These are phyloP conservation scores for Xylaria sp. DNA, from an alignment of 2,329 filamentous ascomycete species.

Conservation along the genomic window DNA sequence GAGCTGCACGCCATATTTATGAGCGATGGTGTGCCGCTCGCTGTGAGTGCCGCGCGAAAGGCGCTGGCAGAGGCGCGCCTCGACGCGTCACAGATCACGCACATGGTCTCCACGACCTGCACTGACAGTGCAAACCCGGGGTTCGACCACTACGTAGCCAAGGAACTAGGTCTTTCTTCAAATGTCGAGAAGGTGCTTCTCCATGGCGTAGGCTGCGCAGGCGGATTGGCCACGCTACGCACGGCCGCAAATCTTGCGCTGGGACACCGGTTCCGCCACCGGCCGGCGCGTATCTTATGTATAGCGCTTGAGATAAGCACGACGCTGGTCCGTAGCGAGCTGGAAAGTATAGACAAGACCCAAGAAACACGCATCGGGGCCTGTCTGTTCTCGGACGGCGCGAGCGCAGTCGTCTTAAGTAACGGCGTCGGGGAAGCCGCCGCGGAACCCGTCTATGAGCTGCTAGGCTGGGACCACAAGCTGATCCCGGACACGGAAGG, in stretches of 20 bases:
- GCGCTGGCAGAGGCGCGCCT: conserved; percentile 61
- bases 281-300: conserved; percentile 67
- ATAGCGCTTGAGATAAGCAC: conserved; percentile 69
- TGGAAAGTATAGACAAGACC: conserved; percentile 64
- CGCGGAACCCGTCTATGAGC: conserved; percentile 57
- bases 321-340: conserved; percentile 66
- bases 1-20: conserved; percentile 62
- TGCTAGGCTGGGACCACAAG: conserved; percentile 69
- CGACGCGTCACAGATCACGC: conserved; percentile 61
- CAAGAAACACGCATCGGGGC: conserved; percentile 69
- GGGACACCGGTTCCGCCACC: conserved; percentile 62
- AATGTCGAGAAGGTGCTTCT: conserved; percentile 68
- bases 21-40: conserved; percentile 62
- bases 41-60: conserved; percentile 59
- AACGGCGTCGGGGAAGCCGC: conserved; percentile 62
- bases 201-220: conserved; percentile 70
- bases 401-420: conserved; percentile 67
- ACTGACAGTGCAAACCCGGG: conserved; percentile 73
- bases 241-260: conserved; percentile 71
- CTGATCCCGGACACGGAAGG: conserved; percentile 65
- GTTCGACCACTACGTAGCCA: conserved; percentile 69
- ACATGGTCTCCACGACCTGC: conserved; percentile 71
- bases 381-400: conserved; percentile 72
- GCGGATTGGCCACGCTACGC: conserved; percentile 64
- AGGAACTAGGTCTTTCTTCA: conserved; percentile 60